These are phyloP conservation scores for Mychonastes homosphaera DNA, from an alignment of 139 green algal genomes.

Conservation along the genomic window DNA sequence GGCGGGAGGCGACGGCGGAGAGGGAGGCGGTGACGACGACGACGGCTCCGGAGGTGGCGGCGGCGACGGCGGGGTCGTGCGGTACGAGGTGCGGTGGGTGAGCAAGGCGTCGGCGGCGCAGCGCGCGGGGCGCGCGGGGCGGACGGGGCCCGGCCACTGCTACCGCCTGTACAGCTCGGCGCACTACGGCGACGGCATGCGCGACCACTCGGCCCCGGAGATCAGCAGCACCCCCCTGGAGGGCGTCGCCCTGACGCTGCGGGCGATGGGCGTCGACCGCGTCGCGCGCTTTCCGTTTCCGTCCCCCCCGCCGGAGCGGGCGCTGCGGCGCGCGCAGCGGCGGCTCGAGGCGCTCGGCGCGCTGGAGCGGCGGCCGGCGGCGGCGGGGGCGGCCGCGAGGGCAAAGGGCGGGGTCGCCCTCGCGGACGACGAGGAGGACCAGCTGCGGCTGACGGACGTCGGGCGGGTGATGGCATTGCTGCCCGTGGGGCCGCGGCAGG, in stretches of 20 bases:
- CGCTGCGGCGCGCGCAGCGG: constrained; percentile 44
- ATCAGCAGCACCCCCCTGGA: constrained; percentile 79
- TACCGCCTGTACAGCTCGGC: constrained; percentile 88
- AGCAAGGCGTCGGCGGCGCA: constrained; percentile 78
- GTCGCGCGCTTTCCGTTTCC: constrained; percentile 89
- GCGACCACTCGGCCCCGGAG: constrained; percentile 65
- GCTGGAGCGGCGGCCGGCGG: constrained; percentile 20
- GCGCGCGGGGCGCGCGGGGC: constrained; percentile 79
- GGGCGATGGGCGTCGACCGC: constrained; percentile 82
- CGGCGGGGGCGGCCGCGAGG: neutral
- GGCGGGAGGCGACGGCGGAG: no score
- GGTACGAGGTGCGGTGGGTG: constrained; percentile 76
- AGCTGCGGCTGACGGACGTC: constrained; percentile 48
- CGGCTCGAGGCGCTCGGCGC: constrained; percentile 59
- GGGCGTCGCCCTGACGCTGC: constrained; percentile 82
- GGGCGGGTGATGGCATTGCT: constrained; percentile 72
- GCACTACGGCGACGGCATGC: constrained; percentile 81
- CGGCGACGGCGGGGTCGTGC: constrained; percentile 47
- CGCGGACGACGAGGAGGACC: neutral
- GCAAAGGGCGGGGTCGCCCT: neutral
- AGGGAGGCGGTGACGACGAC: no score
- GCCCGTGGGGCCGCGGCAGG: constrained; percentile 76
- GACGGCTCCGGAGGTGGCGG: no score
- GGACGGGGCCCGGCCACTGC: constrained; percentile 85
- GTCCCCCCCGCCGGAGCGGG: constrained; percentile 50